Conservation (phyloP, 371 early-diverging fungal species). For the Chytridium lagenaria region DNA sequence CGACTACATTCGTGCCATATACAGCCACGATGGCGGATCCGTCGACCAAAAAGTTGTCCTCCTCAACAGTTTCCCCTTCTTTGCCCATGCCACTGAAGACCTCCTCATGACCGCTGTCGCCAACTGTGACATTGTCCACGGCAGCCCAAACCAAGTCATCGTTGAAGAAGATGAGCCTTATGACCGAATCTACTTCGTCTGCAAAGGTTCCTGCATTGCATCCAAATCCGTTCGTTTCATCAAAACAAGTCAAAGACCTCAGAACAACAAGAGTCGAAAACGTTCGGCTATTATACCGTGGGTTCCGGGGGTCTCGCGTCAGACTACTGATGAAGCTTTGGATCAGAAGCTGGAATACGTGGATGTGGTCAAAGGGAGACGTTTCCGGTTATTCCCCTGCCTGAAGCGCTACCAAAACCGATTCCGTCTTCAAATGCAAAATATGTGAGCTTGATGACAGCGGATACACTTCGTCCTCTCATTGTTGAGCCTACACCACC, state of each 20-base stretch:
- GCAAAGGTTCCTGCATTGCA: constrained; percentile 20
- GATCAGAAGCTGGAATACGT: background rate
- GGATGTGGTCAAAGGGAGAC: background rate
- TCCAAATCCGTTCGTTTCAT: constrained; percentile 22
- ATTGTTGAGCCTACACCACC: background rate
- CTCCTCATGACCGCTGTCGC: constrained; percentile 31
- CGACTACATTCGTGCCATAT: constrained; percentile 30
- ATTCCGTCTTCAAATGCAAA: background rate
- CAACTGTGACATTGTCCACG: constrained; percentile 8
- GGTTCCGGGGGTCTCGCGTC: background rate
- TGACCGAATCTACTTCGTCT: constrained; percentile 25
- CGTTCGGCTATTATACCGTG: background rate
- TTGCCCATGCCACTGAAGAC: constrained; percentile 16
- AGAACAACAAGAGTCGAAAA: background rate
- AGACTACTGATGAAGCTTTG: background rate
- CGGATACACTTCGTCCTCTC: background rate
- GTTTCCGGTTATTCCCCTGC: background rate
- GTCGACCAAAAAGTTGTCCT: constrained; percentile 21
- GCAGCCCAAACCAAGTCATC: constrained; percentile 3
- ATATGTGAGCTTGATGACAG: background rate
- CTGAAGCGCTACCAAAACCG: background rate
- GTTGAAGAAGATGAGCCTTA: constrained; percentile 22
- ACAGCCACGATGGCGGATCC: constrained; percentile 32
- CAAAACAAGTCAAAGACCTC: background rate
- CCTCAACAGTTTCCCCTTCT: constrained; percentile 24